Evolutionary conservation across 2,329 filamentous ascomycete genomes (phyloP).

Genomic region (Zymoseptoria tritici): DNA sequence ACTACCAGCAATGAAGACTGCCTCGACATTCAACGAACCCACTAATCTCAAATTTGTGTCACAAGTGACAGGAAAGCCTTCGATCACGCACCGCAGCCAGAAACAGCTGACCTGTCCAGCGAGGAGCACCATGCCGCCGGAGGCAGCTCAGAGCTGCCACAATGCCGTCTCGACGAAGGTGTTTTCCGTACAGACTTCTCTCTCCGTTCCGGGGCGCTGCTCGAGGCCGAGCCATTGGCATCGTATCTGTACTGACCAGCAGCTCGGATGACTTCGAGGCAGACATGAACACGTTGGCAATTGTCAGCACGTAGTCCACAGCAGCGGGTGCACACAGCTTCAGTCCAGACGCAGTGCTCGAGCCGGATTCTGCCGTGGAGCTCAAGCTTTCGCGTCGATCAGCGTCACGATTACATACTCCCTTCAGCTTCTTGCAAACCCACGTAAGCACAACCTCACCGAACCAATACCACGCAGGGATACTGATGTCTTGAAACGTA

Average conservation of each 20-base stretch:
- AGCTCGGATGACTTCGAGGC: neutral
- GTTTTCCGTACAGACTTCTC: too few relatives aligned
- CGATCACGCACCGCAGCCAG: too few relatives aligned
- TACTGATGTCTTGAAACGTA: neutral
- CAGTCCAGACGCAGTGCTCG: neutral
- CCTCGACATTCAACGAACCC: neutral
- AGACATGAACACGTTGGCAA: neutral
- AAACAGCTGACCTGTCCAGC: too few relatives aligned
- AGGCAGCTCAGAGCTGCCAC: too few relatives aligned
- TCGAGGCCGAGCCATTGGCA: neutral
- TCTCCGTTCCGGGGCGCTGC: too few relatives aligned
- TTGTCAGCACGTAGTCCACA: neutral
- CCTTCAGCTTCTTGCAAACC: neutral
- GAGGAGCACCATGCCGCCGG: too few relatives aligned
- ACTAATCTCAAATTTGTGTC: neutral
- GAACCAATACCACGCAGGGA: too few relatives aligned
- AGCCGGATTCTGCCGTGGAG: neutral
- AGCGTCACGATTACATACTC: neutral
- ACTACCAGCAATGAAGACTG: constrained; percentile 4
- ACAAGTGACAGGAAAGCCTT: neutral
- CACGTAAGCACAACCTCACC: too few relatives aligned
- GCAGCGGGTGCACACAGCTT: neutral
- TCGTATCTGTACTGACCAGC: neutral
- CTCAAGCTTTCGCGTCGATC: neutral
- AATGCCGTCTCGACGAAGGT: too few relatives aligned